phyloP scores from a whole-genome alignment of 1,139 yeast genomes.

The Kurtzmaniella quercitrusa region DNA sequence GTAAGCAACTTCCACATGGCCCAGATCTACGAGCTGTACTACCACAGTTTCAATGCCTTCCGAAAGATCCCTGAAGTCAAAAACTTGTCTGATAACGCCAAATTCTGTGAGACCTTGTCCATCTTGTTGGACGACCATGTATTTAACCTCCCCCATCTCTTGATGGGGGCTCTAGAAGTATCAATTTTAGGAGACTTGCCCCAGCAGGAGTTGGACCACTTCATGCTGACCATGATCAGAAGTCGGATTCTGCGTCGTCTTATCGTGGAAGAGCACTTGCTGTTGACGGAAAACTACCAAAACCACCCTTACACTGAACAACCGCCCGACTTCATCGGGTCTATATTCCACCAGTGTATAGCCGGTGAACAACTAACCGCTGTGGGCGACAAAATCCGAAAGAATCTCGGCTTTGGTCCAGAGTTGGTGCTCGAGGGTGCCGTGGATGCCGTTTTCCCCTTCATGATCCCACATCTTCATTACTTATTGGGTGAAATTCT shows the following conservation, averaged over 20 bases:
- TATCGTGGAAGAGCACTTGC: conserved; percentile 84
- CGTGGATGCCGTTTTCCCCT: conserved; percentile 61
- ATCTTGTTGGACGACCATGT: conserved; percentile 73
- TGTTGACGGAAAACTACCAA: conserved; percentile 63
- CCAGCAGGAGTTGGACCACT: conserved; percentile 58
- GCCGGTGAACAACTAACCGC: conserved; percentile 62
- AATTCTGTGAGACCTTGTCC: conserved; percentile 61
- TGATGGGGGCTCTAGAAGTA: conserved; percentile 90
- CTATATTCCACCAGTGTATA: conserved; percentile 73
- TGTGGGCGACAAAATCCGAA: conserved; percentile 47
- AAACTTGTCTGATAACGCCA: conserved; percentile 67
- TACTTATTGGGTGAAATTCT: conserved; percentile 83
- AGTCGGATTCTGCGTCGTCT: conserved; percentile 87
- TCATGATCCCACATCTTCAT: conserved; percentile 80
- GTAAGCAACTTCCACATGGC: conserved; percentile 82
- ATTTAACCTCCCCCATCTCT: conserved; percentile 75
- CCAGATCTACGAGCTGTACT: conserved; percentile 84
- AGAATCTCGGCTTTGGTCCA: conserved; percentile 58
- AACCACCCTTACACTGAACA: conserved; percentile 39
- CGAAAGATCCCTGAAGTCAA: conserved; percentile 66
- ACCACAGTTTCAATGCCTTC: conserved; percentile 80
- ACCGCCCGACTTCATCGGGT: conserved; percentile 77
- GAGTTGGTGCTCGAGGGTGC: conserved; percentile 70
- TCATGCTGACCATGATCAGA: conserved; percentile 73
- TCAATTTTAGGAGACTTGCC: conserved; percentile 62